phyloP scores from a whole-genome alignment of 2,329 filamentous ascomycete species.

The Macroventuria anomochaeta region DNA sequence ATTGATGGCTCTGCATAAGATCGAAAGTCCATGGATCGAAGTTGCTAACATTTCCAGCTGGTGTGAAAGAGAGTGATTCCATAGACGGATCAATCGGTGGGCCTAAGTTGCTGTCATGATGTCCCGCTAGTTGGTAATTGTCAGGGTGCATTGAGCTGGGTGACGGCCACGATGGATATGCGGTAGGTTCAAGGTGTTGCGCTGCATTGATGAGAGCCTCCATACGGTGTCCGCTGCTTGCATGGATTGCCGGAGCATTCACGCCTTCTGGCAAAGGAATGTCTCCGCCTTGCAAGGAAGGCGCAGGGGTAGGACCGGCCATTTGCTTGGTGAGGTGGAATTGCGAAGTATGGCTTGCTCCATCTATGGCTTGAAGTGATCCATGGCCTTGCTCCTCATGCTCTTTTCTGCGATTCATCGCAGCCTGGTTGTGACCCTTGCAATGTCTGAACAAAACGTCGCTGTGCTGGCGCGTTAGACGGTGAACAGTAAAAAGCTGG shows the following conservation, averaged over 20 bases:
- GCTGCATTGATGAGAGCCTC: slow-evolving; percentile 49
- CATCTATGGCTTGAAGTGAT: slow-evolving; percentile 31
- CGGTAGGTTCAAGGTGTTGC: slow-evolving; percentile 43
- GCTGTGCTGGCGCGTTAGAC: slow-evolving; percentile 42
- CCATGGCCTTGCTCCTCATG: slow-evolving; percentile 36
- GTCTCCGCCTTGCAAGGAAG: slow-evolving; percentile 16
- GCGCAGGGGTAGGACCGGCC: slow-evolving; percentile 13
- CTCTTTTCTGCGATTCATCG: slow-evolving; percentile 45
- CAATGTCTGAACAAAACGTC: slow-evolving; percentile 60
- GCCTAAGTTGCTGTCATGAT: slow-evolving; percentile 41
- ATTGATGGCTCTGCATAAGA: slow-evolving; percentile 46
- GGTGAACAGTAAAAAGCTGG: slow-evolving; percentile 18
- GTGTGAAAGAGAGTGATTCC: slow-evolving; percentile 46
- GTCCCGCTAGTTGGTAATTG: slow-evolving; percentile 36
- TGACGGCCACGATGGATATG: slow-evolving; percentile 45
- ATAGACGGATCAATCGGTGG: slow-evolving; percentile 49
- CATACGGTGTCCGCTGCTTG: slow-evolving; percentile 41
- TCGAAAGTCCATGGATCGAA: slow-evolving; percentile 49
- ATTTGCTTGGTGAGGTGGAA: slow-evolving; percentile 12
- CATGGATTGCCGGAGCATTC: slow-evolving; percentile 9
- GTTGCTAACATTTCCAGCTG: slow-evolving; percentile 43
- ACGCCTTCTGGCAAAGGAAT: slow-evolving; percentile 4
- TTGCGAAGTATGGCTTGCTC: slow-evolving; percentile 26
- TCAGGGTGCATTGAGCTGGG: slow-evolving; percentile 20
- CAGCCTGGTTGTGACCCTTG: slow-evolving; percentile 57